Conservation (phyloP, 2,329 filamentous ascomycete genomes). For the Diaporthe helianthi region DNA sequence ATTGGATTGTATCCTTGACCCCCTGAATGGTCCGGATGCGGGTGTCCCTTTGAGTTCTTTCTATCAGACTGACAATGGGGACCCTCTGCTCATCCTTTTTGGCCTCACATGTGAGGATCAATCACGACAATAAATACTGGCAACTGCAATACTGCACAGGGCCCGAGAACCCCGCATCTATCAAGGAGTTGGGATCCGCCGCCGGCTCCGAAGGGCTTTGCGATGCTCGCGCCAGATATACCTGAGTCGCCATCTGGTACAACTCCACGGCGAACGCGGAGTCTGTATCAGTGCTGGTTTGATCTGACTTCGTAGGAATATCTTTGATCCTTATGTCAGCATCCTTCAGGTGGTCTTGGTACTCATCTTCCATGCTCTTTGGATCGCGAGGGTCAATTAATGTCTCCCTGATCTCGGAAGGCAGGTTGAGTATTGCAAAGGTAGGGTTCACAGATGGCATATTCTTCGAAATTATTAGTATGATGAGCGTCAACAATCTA, state of each 20-base stretch:
- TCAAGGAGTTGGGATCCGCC: background rate
- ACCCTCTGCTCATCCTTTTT: background rate
- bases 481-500: background rate
- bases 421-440: background rate
- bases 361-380: background rate
- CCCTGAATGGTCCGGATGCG: constrained; percentile 1
- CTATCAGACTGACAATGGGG: background rate
- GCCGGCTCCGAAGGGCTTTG: constrained; percentile 6
- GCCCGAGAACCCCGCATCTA: background rate
- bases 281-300: background rate
- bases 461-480: background rate
- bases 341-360: constrained; percentile 3
- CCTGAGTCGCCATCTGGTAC: background rate
- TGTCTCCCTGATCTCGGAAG: constrained; percentile 1
- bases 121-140: background rate
- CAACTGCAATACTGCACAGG: background rate
- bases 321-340: background rate
- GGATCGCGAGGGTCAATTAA: background rate
- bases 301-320: background rate
- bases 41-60: background rate
- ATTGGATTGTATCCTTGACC: constrained; percentile 36
- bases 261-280: background rate
- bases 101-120: constrained; percentile 8
- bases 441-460: constrained; percentile 8
- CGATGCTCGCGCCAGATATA: background rate